A percentile compares a stretch with the other conserved stretches of the same genome.
These are phyloP conservation scores for Eucalyptus polybractea DNA, from an alignment of 345 rosid genomes.

Conservation along the genomic window DNA sequence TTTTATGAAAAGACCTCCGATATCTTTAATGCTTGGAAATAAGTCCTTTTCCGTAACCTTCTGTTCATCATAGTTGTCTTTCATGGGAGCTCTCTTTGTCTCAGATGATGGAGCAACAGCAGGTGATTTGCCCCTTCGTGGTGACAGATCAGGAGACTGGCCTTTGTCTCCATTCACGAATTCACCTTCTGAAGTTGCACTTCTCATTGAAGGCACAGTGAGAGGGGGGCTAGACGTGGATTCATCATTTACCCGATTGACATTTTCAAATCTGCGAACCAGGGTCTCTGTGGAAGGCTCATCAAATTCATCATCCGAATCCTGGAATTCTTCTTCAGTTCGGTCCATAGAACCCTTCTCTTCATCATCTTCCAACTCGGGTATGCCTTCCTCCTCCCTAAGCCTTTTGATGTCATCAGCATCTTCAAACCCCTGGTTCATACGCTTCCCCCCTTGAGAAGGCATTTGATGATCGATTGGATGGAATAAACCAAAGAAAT, in stretches of 20 bases:
- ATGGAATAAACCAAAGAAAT: constrained; percentile 67
- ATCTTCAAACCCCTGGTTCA: constrained; percentile 21
- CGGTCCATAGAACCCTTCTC: constrained; percentile 41
- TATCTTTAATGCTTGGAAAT: constrained; percentile 71
- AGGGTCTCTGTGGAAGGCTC: constrained; percentile 65
- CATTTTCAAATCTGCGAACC: constrained; percentile 77
- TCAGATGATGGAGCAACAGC: constrained; percentile 12
- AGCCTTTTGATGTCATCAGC: constrained; percentile 39
- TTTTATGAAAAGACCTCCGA: constrained; percentile 60
- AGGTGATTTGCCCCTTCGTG: constrained; percentile 30
- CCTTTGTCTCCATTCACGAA: constrained; percentile 29
- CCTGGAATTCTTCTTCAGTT: constrained; percentile 42
- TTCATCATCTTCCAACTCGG: constrained; percentile 65
- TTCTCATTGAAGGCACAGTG: constrained; percentile 15
- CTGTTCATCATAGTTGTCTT: constrained; percentile 27
- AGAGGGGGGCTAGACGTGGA: constrained; percentile 24
- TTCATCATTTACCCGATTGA: constrained; percentile 48
- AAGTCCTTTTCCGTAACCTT: constrained; percentile 65
- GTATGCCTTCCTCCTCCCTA: constrained; percentile 57
- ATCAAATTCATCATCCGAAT: constrained; percentile 80
- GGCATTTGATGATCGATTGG: constrained; percentile 56
- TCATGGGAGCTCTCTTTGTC: constrained; percentile 29
- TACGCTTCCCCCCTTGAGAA: constrained; percentile 33
- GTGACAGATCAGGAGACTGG: constrained; percentile 55
- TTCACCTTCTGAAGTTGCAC: constrained; percentile 38